Conservation (phyloP, 1,284 basidiomycete species). For the Sporisorium graminicola region DNA sequence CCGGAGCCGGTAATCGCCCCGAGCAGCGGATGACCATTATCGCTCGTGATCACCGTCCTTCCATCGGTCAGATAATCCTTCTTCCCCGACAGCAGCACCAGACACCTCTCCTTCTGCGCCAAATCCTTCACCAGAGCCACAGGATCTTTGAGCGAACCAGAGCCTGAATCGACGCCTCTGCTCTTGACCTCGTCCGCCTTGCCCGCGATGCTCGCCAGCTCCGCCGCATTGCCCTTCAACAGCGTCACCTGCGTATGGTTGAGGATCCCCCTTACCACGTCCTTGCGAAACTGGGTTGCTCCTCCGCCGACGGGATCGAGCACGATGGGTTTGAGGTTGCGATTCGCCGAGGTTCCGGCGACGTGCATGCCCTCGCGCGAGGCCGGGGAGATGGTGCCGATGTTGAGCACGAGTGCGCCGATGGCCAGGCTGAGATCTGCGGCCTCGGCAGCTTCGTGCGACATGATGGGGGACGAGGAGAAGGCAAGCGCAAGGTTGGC, state of each 20-base stretch:
- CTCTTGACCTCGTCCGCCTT: slow-evolving; percentile 77
- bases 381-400: slow-evolving; percentile 83
- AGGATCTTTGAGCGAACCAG: slow-evolving; percentile 82
- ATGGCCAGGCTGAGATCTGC: slow-evolving; percentile 80
- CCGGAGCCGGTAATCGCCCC: slow-evolving; percentile 89
- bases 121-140: slow-evolving; percentile 78
- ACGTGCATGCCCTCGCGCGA: slow-evolving; percentile 80
- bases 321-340: slow-evolving; percentile 76
- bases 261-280: slow-evolving; percentile 78
- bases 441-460: slow-evolving; percentile 78
- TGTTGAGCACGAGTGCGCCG: slow-evolving; percentile 85
- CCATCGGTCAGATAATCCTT: slow-evolving; percentile 91
- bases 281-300: slow-evolving; percentile 80
- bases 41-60: slow-evolving; percentile 76
- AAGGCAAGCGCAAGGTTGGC: slow-evolving; percentile 91
- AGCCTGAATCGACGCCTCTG: slow-evolving; percentile 90
- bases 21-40: slow-evolving; percentile 83
- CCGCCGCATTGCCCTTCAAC: slow-evolving; percentile 95
- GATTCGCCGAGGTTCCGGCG: slow-evolving; percentile 75
- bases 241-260: slow-evolving; percentile 87
- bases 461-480: slow-evolving; percentile 92
- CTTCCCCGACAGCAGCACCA: slow-evolving; percentile 85
- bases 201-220: slow-evolving; percentile 83
- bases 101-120: slow-evolving; percentile 82
- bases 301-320: slow-evolving; percentile 96